Evolutionary conservation across 352 stramenopile species (phyloP).

Genomic region (Thraustotheca clavata): DNA sequence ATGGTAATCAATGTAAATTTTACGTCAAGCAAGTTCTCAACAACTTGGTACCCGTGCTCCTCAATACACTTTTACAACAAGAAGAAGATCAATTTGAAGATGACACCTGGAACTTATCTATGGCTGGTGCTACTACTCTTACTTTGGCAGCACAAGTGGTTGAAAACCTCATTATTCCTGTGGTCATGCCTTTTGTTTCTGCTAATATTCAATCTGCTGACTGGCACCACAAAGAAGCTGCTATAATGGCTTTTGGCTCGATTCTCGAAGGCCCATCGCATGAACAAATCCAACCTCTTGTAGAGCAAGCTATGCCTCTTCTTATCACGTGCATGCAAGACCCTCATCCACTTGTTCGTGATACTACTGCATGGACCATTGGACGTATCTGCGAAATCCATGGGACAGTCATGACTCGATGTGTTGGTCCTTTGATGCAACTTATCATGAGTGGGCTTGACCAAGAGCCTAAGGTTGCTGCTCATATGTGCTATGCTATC

Average conservation of each 20-base stretch:
- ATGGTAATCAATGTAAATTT: constrained; percentile 62
- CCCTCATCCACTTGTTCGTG: constrained; percentile 88
- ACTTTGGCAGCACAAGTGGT: constrained; percentile 89
- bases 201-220: constrained; percentile 91
- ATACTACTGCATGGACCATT: constrained; percentile 96
- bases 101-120: constrained; percentile 91
- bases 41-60: constrained; percentile 88
- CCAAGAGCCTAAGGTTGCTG: constrained; percentile 86
- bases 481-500: constrained; percentile 94
- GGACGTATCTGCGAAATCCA: constrained; percentile 94
- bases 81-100: constrained; percentile 91
- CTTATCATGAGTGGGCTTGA: constrained; percentile 77
- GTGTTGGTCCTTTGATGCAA: constrained; percentile 58
- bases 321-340: constrained; percentile 90
- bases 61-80: constrained; percentile 92
- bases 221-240: constrained; percentile 93
- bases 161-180: constrained; percentile 85
- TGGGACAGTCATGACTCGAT: constrained; percentile 77
- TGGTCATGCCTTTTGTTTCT: constrained; percentile 92
- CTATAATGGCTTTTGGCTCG: constrained; percentile 95
- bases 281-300: constrained; percentile 85
- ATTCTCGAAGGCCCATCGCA: constrained; percentile 91
- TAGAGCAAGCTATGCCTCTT: constrained; percentile 90
- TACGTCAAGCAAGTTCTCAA: constrained; percentile 85
- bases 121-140: constrained; percentile 91